Evolutionary conservation across 179 eudicot species (phyloP), one percentile per base, ranked within the genome.

Genomic region (Beta macrorhiza): DNA sequence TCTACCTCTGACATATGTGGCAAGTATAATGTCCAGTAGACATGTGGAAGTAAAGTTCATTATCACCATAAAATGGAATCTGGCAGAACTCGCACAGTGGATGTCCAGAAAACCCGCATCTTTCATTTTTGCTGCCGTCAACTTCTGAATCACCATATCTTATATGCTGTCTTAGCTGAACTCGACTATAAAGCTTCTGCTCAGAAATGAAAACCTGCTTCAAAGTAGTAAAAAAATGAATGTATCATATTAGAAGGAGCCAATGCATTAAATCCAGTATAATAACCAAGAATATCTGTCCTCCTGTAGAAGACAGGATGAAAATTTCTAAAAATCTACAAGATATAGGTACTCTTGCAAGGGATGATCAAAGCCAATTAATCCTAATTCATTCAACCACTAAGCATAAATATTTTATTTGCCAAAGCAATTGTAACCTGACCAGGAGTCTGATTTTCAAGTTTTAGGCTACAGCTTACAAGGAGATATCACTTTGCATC

Each of bases 81-180:
- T 74, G 83, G 86, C 99, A 94, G 87, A 90, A 94, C 86, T 94
- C 91, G 83, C 98, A 96, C 15, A 85, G 73, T 22, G 99, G 99
- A 89, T 96, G 97, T 71, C 98, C 98, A 82, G 87, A 84, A 81
- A 94, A 96, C 81, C 98, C 99, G 87, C 99, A 95, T 90, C 99
- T 84, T 83, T 96, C 98, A 86, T 91, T 88, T 89, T 90, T 90
- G 79, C 86, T 88, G 13, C 99, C 97, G 83, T 96, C 99, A 79
- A 92, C 96, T 87, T 89, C 96, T 42, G 92, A 89, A 83, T 90
- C 92, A 81, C 98, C 96, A 73, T 88, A 85, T 65, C 86, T 84
- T 76, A 89, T 92, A 85, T 96, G 98, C 83, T 85, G 92, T 74
- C 80, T 94, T 72, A 92, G 86, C 74, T 96, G 98, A 72, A 88